phyloP scores from a whole-genome alignment of 1,284 basidiomycete species.

The Cronartium ribicola region DNA sequence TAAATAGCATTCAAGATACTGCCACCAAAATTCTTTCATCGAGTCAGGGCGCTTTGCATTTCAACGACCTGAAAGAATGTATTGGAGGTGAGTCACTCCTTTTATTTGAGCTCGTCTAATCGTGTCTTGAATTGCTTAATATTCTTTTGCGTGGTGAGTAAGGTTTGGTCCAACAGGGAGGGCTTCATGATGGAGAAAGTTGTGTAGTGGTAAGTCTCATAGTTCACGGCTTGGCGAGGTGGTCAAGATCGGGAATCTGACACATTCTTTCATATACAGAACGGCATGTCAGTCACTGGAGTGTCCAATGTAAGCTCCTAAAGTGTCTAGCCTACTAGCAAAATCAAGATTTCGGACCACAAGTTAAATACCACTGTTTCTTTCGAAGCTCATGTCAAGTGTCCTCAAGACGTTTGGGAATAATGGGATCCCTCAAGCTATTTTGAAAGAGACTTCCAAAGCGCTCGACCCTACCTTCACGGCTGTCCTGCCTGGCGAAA shows the following conservation, averaged over 20 bases:
- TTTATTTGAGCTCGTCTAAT: too few relatives aligned
- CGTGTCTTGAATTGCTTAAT: too few relatives aligned
- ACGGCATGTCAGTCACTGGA: slow-evolving; percentile 38
- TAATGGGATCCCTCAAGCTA: slow-evolving; percentile 14
- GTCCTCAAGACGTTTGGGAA: slow-evolving; percentile 34
- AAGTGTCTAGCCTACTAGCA: neutral
- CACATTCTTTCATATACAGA: neutral
- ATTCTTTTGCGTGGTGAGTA: too few relatives aligned
- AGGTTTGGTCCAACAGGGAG: slow-evolving; percentile 31
- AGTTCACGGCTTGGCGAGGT: neutral
- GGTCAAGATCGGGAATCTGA: neutral
- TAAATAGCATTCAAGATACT: slow-evolving; percentile 35
- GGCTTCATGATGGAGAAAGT: slow-evolving; percentile 36
- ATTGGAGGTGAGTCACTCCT: neutral
- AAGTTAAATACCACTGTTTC: too few relatives aligned
- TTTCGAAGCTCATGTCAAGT: slow-evolving; percentile 31
- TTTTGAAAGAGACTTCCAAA: slow-evolving; percentile 24
- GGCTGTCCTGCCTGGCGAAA: slow-evolving; percentile 27
- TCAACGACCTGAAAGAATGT: slow-evolving; percentile 36
- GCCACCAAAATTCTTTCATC: slow-evolving; percentile 20
- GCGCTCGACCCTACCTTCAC: slow-evolving; percentile 36
- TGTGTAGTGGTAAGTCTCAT: slow-evolving; percentile 24
- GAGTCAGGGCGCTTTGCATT: slow-evolving; percentile 29
- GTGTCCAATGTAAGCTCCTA: slow-evolving; percentile 13
- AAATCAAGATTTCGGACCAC: too few relatives aligned